Base-by-base conservation (phyloP, 2,329 filamentous ascomycete species). In the Zymoseptoria passerinii region DNA sequence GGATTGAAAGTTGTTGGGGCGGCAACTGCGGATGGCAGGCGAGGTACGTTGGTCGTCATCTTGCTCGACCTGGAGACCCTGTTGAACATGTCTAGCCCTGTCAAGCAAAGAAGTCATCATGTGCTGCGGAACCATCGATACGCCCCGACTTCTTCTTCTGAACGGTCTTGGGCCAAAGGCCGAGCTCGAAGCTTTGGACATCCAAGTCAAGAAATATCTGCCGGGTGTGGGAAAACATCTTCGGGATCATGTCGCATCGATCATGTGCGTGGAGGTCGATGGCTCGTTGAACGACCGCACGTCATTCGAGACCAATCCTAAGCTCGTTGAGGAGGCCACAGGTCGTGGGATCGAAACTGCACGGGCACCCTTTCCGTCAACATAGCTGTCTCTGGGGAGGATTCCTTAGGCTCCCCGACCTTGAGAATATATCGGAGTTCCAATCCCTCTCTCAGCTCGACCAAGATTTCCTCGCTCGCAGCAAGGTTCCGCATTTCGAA, bases 161-260 rank as follows among this genome's bases (percentile, higher is more conserved):
- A 83, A 81, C 4, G 82, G 82, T 44, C 72, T 85, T 50, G 82
- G 82, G 27, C 81, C 82, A 50, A 76, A 77, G 63, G 72, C 76
- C 48, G 78, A 84, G 69, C 77, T 85, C 8, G 70, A 76, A 61
- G 68, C 71, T 10, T 76, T 83, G 19, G 78, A 78, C 62, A 81
- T 85, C 56, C 74, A 76, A 20, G 77, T 83, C 13, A 77, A 83
- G 53, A 75, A 77, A 62, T 78, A 85, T 65, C 76, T 84, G 40
- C 79, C 81, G 8, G 81, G 81, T 52, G 81, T 85, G 9, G 83
- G 83, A 57, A 79, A 82, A 72, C 84, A 85, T 69, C 75, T 85
- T 28, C 75, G 82, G 63, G 83, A 85, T 66, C 83, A 85, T 68
- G 35, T 44, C 16, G 35, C 35, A 16, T 79, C 80, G 1, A 71